Percentiles rank a stretch among this genome's conserved stretches.
Evolutionary conservation across 345 rosid species (phyloP).

Genomic region (Sapria himalayana): DNA sequence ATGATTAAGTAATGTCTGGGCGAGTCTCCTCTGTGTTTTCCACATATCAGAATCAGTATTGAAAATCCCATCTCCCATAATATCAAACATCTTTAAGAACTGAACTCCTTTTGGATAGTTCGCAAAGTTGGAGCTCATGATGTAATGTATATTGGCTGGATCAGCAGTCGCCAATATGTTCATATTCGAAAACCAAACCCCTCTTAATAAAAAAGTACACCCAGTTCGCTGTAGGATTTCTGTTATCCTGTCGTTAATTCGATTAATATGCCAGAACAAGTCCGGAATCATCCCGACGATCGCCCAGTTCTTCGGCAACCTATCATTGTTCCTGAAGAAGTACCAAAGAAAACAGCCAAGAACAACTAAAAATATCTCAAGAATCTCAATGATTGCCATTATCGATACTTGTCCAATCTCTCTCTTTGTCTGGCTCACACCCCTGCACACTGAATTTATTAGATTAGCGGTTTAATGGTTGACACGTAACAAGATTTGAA

Average conservation of each 20-base stretch:
- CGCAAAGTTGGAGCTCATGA: slow-evolving; percentile 31
- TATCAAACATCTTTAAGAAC: slow-evolving; percentile 26
- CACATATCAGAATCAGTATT: slow-evolving; percentile 24
- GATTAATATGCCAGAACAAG: slow-evolving; percentile 12
- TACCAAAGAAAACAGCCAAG: slow-evolving; percentile 13
- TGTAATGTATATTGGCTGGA: slow-evolving; percentile 33
- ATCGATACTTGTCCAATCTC: too few species aligned
- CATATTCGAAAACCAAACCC: slow-evolving; percentile 16
- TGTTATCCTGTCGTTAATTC: slow-evolving; percentile 14
- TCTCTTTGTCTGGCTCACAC: too few species aligned
- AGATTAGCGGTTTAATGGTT: too few species aligned
- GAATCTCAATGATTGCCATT: too few species aligned
- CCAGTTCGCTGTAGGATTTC: slow-evolving; percentile 9
- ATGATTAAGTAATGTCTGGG: slow-evolving; percentile 16
- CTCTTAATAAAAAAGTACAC: slow-evolving; percentile 18
- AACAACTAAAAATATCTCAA: slow-evolving; percentile 16
- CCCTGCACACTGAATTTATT: too few species aligned
- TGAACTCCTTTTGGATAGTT: slow-evolving; percentile 43
- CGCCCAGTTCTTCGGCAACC: slow-evolving; percentile 20
- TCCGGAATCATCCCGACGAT: slow-evolving; percentile 37
- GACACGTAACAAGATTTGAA: too few species aligned
- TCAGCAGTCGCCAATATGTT: slow-evolving; percentile 23
- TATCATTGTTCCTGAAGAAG: slow-evolving; percentile 7
- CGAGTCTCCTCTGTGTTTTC: slow-evolving; percentile 24
- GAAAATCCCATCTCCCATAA: slow-evolving; percentile 43